Base-by-base conservation (phyloP, 2,329 filamentous ascomycete genomes). In the Neocucurbitaria cava region DNA sequence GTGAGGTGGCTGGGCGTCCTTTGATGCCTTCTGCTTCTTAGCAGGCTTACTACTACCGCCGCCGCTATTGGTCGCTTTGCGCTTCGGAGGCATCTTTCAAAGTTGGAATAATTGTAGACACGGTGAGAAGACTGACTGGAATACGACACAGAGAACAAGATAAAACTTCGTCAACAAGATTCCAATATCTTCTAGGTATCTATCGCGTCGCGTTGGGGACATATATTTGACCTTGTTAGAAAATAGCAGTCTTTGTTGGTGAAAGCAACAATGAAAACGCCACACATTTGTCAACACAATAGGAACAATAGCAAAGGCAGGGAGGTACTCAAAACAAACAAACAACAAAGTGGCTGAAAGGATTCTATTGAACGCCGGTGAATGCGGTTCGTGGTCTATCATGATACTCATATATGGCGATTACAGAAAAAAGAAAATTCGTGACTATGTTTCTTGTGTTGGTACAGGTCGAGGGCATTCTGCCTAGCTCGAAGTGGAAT, bases 321-420 rank as follows among this genome's bases (percentile, higher is more conserved):
- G n/a, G n/a, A n/a, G n/a, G n/a, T n/a, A n/a, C n/a, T n/a, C n/a
- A n/a, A n/a, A n/a, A n/a, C n/a, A 15, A 18, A 31, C 36, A 41
- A 48, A 41, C 10, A 31, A 48, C 26, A 33, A n/a, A 30, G 20
- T 41, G 24, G 23, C n/a, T 41, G 26, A 24, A 31, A 5, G 15
- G 23, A 11, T 49, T n/a, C n/a, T 49, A 49, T 43, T 49, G 41
- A 21, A 21, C 43, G 20, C 36, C 24, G 36, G 11, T 28, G 7
- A 26, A 52, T 42, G 30, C 17, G 35, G 9, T 24, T 28, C n/a
- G 31, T n/a, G n/a, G n/a, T 44, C 45, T 46, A 52, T 52, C 30
- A 23, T 43, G 26, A n/a, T 30, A 48, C 35, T 53, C 48, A 35
- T 52, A 31, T 35, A 21, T 15, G 2, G 23, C n/a, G n/a, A 30